These are phyloP conservation scores for Phytophthora pisi DNA, from an alignment of 352 stramenopile genomes.

Conservation along the genomic window DNA sequence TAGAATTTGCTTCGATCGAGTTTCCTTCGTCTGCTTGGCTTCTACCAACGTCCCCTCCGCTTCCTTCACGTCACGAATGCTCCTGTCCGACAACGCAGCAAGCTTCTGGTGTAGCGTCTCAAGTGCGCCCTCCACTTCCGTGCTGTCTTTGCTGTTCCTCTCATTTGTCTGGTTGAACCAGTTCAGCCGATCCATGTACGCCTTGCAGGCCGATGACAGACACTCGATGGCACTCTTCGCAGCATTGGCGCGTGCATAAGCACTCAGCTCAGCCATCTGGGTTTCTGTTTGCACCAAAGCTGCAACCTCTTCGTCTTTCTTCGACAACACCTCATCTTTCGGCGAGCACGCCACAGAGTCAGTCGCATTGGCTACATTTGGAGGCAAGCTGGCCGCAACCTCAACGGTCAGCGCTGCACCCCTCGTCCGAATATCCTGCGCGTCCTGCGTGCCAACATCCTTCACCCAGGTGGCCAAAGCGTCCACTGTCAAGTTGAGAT, in stretches of 20 bases:
- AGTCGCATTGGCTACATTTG: conserved; percentile 19
- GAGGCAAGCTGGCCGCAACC: conserved; percentile 31
- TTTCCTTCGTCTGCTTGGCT: conserved; percentile 37
- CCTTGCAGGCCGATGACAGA: conserved; percentile 45
- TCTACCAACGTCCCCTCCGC: conserved; percentile 32
- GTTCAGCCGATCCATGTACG: conserved; percentile 45
- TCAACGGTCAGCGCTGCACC: conserved; percentile 20
- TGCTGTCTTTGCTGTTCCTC: conserved; percentile 21
- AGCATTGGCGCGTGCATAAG: conserved; percentile 41
- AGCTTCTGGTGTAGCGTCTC: conserved; percentile 37
- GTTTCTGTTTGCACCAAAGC: conserved; percentile 28
- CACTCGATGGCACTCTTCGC: conserved; percentile 49
- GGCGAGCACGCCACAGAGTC: conserved; percentile 25
- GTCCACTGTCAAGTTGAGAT: conserved; percentile 45
- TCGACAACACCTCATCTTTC: conserved; percentile 23
- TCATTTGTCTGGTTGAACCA: conserved; percentile 34
- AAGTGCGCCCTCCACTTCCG: conserved; percentile 28
- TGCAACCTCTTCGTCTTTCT: conserved; percentile 32
- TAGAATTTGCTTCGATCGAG: conserved; percentile 36
- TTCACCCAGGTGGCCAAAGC: conserved; percentile 47
- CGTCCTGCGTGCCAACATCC: conserved; percentile 19
- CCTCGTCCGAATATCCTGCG: conserved; percentile 23
- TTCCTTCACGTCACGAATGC: conserved; percentile 29
- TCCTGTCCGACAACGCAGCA: conserved; percentile 13
- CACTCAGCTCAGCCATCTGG: conserved; percentile 20